Conservation (phyloP, 805 yeast species). For the Wickerhamomyces subpelliculosus region DNA sequence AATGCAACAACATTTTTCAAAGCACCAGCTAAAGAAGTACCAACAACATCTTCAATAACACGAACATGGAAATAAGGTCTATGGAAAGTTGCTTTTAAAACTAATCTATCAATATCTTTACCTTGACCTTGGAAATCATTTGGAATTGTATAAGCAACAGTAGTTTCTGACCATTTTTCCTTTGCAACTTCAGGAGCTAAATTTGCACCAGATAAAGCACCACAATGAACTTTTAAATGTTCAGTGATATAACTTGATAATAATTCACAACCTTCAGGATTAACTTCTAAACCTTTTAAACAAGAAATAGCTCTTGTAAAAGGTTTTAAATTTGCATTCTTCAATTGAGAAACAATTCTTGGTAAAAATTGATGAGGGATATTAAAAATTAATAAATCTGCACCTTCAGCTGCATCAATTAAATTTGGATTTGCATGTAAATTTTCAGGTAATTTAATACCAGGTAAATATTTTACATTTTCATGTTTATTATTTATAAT, state of each 20-base stretch:
- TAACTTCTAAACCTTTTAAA: constrained; percentile 83
- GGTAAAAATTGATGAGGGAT: constrained; percentile 95
- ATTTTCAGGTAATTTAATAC: constrained; percentile 77
- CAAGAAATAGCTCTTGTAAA: constrained; percentile 86
- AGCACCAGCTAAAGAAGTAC: constrained; percentile 96
- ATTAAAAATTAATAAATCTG: constrained; percentile 87
- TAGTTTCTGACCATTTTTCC: constrained; percentile 95
- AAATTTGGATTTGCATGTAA: constrained; percentile 83
- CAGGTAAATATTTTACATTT: constrained; percentile 93
- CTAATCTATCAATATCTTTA: constrained; percentile 52
- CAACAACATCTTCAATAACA: constrained; percentile 88
- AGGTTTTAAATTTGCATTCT: constrained; percentile 60
- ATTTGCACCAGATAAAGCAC: constrained; percentile 96
- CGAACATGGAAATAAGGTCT: constrained; percentile 97
- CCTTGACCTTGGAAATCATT: constrained; percentile 42
- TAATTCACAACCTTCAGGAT: constrained; percentile 76
- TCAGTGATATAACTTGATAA: constrained; percentile 75
- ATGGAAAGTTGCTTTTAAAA: constrained; percentile 83
- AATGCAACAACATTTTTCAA: constrained; percentile 93
- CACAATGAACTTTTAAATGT: constrained; percentile 81
- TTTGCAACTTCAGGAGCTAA: constrained; percentile 95
- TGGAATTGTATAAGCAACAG: constrained; percentile 84
- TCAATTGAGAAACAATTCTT: constrained; percentile 65
- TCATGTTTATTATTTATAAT: constrained; percentile 88
- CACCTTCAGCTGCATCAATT: constrained; percentile 64